Evolutionary conservation across 2,329 filamentous ascomycete species (phyloP), one percentile per base, ranked within the genome.

Genomic region (Beauveria bassiana): DNA sequence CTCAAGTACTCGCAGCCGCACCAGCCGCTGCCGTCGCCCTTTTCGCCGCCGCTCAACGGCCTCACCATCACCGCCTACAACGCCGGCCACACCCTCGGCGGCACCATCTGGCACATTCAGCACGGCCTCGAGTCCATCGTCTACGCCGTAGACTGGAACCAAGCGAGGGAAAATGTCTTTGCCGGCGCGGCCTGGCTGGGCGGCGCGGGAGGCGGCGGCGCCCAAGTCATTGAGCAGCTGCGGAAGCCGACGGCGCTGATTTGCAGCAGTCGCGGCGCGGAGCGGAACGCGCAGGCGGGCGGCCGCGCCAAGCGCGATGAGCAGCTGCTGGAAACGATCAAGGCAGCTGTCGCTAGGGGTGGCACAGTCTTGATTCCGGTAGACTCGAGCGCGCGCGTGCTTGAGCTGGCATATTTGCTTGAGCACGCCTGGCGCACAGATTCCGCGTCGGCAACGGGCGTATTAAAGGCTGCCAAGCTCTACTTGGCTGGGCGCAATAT

Each of bases 51-150:
- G 1, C 80, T 97, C 18, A 93, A 95, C 67, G 93, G 93, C 5
- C 84, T 99, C 20, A 96, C 91, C 2, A 90, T 99, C 66, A 99
- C 95, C 1, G 95, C 95, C 0, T 98, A 98, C 77, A 96, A 96
- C 75, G 92, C 95, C 8, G 95, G 95, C 65, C 93, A 97, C 72
- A 97, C 93, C 0, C 83, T 98, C 0, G 95, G 95, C 73, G 95
- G 95, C 61, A 98, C 95, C 26, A 96, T 99, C 78, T 99, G 95
- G 95, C 93, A 98, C 70, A 93, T 99, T 66, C 93, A 98, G 70
- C 92, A 98, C 77, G 92, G 93, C 0, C 83, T 97, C 71, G 95
- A 99, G 73, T 97, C 93, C 1, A 93, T 99, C 47, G 93, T 99
- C 1, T 98, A 99, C 69, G 93, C 95, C 0, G 91, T 97, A 20